Base-by-base conservation (phyloP, 306 rosid genomes). In the Biancaea sappan region DNA sequence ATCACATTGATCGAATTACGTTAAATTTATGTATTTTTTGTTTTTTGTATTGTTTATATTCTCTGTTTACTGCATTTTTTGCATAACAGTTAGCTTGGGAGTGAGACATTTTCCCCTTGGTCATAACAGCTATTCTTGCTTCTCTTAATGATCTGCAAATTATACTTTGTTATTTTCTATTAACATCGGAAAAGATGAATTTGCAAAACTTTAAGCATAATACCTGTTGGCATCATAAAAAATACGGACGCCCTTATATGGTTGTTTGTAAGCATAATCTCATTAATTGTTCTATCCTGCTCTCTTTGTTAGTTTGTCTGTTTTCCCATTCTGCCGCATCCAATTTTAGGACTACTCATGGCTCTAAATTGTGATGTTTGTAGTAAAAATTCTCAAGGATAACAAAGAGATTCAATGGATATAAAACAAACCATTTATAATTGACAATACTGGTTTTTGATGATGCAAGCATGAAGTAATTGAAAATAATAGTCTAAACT, bases 171-270 rank as follows among this genome's bases (percentile, higher is more conserved):
- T 38, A n/a, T 26, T 16, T 71, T 71, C 61, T 31, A 16, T 66
- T 34, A 69, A 89, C 91, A 86, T 54, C 88, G 72, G 81, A 91
- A 88, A 85, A 52, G 93, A 91, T 84, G 98, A 89, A 84, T 91
- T 91, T 67, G 98, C 96, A 37, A 91, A 91, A 79, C 86, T 87
- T 63, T 73, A 88, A 74, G 83, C 89, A 51, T 8, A 21, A 51
- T 21, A 3, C 26, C 29, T 2, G 58, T 21, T 51, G 58, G 28
- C 14, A 4, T 10, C 12, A 43, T 8, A 21, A 51, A 10, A 1
- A 51, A 21, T 53, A 11, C 10, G 9, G 59, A 53, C 15, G 11
- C 19, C 1, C 3, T 25, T 10, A 34, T 34, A 34, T 34, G 37
- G 37, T 44, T 3, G 50, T 13, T 14, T 68, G 77, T 74, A 44